Base-by-base conservation (phyloP, 2,329 filamentous ascomycete species). In the Aquanectria penicillioides region DNA sequence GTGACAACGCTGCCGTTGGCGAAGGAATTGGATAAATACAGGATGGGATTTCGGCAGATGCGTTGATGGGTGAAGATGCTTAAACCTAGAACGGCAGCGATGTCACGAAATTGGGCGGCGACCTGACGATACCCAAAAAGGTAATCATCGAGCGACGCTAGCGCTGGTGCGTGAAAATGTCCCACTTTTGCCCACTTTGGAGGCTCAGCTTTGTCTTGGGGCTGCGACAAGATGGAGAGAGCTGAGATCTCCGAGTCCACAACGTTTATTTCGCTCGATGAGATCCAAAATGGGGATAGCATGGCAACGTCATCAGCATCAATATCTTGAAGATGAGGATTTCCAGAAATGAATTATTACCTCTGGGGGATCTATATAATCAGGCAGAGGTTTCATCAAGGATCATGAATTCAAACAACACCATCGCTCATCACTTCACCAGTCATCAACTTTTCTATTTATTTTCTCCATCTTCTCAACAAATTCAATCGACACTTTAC, bases 71-170 rank as follows among this genome's bases (percentile, higher is more conserved):
- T n/a, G 36, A 33, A 38, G 22, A 36, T 40, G 47, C 43, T 68
- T 65, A 59, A 60, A 50, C 63, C 62, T 6, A 36, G 65, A 62
- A 9, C 2, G 44, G 68, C 8, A 68, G 54, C 49, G 17, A 65
- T 59, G 38, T 43, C 23, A 54, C 68, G 68, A 69, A 26, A 52
- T 52, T 34, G 22, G n/a, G 20, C 3, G 37, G 25, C 33, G 7
- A 37, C 2, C 4, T 8, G n/a, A 22, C 65, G 13, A 63, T 62
- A 33, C 68, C 56, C 13, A 31, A 62, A 64, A 15, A 6, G 60
- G 68, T 53, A 65, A 37, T 3, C 37, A 58, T 68, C 15, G 60
- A 47, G 68, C 68, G 68, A 69, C 49, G 61, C 68, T 65, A 70
- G 13, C 15, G 28, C 12, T n/a, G n/a, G n/a, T n/a, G n/a, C n/a